Conservation (phyloP, 495 filamentous ascomycete genomes). For the Polyplosphaeria fusca region DNA sequence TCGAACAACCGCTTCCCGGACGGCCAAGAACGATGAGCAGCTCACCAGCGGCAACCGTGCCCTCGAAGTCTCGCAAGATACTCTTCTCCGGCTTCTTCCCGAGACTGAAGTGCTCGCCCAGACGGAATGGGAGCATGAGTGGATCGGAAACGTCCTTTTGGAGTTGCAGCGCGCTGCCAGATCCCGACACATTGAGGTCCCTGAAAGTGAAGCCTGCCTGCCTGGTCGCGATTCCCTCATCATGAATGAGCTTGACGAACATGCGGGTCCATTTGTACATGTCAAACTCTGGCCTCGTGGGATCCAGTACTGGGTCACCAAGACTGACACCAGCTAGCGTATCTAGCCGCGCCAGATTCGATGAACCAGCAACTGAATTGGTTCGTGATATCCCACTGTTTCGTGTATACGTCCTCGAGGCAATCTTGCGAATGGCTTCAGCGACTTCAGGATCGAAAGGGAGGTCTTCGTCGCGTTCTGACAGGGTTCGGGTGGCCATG, state of each 20-base stretch:
- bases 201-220: conserved; percentile 11
- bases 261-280: conserved; percentile 9
- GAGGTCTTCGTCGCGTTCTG: no score
- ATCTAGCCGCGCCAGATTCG: no score
- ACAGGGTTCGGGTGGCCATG: no score
- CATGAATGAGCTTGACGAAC: conserved; percentile 7
- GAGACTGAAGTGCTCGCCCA: conserved; percentile 16
- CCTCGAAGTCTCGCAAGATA: conserved; percentile 22
- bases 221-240: conserved; percentile 5
- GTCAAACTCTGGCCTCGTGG: conserved; percentile 4
- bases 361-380: no score
- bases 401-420: no score
- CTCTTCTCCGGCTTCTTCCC: conserved; percentile 15
- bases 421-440: no score
- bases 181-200: conserved; percentile 16
- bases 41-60: conserved; percentile 38
- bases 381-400: no score
- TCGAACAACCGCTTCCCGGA: conserved; percentile 49
- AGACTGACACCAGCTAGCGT: no score
- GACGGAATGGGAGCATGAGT: not conserved
- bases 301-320: conserved; percentile 14
- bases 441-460: no score
- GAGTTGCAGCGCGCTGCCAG: conserved; percentile 9
- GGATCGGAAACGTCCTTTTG: conserved; percentile 11
- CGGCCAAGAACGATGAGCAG: conserved; percentile 50